Evolutionary conservation across 2,329 filamentous ascomycete species (phyloP), one percentile per base, ranked within the genome.

Genomic region (Ophiostoma pallidulum): DNA sequence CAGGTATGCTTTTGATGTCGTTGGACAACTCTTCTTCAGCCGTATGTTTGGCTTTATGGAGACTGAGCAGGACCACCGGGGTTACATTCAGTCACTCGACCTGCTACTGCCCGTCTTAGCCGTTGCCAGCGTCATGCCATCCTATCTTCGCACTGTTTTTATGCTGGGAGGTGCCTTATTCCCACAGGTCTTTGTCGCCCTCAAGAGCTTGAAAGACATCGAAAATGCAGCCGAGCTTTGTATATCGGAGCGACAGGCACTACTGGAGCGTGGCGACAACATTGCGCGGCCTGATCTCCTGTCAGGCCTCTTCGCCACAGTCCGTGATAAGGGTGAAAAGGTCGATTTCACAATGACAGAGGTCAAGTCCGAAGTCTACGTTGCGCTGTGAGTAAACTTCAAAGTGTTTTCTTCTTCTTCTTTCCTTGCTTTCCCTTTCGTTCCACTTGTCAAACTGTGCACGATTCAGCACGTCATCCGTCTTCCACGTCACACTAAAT

Each of bases 41-140:
- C 39, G 39, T 28, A 41, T 41, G 39, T 41, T 41, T 41, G 39
- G 39, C 39, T 41, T 41, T 10, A 3, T 41, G 26, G 39, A 26
- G 18, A n/a, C 39, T 18, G 39, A 24, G 4, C 26, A 32, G 13
- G 39, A 41, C 39, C 39, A 41, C 26, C 28, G 39, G 9, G 39
- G 39, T 9, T 41, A 41, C 39, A 41, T 41, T 28, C 16, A 26
- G 26, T 16, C 39, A 6, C 18, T 41, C 14, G 39, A 41, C 28
- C 5, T 20, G n/a, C 14, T 41, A 16, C 12, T 41, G 26, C 39
- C 39, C 5, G 14, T 41, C 28, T 4, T 41, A 28, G n/a, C n/a
- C 10, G 28, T 24, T 8, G 26, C 26, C 28, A 32, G 39, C 16
- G 39, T 32, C 5, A 20, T 41, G 39, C 39, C 26, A 16, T 19